Percentiles rank a stretch among this genome's conserved stretches.
phyloP scores from a whole-genome alignment of 2,329 filamentous ascomycete genomes.

The Eutypa lata region DNA sequence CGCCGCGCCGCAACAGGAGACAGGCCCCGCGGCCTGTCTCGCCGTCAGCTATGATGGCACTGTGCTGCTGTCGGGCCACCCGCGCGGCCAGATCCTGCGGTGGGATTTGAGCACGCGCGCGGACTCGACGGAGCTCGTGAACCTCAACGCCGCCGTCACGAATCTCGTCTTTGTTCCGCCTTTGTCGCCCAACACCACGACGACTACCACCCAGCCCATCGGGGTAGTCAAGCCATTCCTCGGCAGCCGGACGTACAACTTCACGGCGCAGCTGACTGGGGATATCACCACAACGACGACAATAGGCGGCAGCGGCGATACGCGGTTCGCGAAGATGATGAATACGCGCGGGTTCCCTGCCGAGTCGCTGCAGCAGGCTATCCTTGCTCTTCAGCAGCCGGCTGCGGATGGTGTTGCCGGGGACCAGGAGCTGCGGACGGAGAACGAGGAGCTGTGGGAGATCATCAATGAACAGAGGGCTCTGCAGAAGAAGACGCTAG shows the following conservation, averaged over 20 bases:
- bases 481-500: slow-evolving; percentile 37
- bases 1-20: slow-evolving; percentile 58
- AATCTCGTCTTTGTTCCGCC: slow-evolving; percentile 74
- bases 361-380: slow-evolving; percentile 47
- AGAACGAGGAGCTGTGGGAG: slow-evolving; percentile 43
- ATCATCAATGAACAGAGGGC: slow-evolving; percentile 42
- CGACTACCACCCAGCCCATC: slow-evolving; percentile 48
- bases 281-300: slow-evolving; percentile 31
- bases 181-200: slow-evolving; percentile 42
- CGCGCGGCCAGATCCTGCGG: slow-evolving; percentile 70
- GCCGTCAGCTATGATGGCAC: slow-evolving; percentile 80
- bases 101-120: slow-evolving; percentile 77
- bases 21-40: slow-evolving; percentile 65
- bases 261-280: slow-evolving; percentile 61
- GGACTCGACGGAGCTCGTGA: slow-evolving; percentile 64
- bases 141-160: slow-evolving; percentile 77
- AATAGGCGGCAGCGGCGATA: slow-evolving; percentile 25
- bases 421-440: slow-evolving; percentile 34
- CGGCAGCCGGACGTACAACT: slow-evolving; percentile 60
- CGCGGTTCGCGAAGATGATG: slow-evolving; percentile 44
- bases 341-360: slow-evolving; percentile 44
- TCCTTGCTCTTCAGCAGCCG: slow-evolving; percentile 42
- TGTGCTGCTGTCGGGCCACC: slow-evolving; percentile 75
- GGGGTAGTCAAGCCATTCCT: slow-evolving; percentile 79
- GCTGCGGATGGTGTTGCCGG: slow-evolving; percentile 18